Conservation (phyloP, 106 monocot species). For the Xerophyta viscosa region DNA sequence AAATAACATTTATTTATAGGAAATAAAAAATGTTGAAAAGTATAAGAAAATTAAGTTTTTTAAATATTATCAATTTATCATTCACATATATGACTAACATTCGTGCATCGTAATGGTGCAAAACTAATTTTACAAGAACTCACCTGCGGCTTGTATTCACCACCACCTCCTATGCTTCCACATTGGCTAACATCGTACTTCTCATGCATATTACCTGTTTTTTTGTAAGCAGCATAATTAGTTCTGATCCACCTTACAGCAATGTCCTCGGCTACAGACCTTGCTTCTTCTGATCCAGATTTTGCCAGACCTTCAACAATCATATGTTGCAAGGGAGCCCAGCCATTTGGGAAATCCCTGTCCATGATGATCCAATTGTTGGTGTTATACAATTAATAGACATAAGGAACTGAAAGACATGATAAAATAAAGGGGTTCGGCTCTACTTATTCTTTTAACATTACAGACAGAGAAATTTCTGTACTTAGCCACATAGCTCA, state of each 20-base stretch:
- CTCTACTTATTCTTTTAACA: too few species aligned
- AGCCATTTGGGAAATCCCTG: slow-evolving; percentile 99
- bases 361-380: not conserved
- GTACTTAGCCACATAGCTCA: too few species aligned
- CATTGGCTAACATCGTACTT: slow-evolving; percentile 74
- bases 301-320: slow-evolving; percentile 70
- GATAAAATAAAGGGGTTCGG: not conserved
- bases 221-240: slow-evolving; percentile 68
- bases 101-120: too few species aligned
- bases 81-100: not conserved
- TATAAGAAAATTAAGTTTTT: not conserved
- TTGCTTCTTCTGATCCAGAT: slow-evolving; percentile 48
- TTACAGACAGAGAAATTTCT: too few species aligned
- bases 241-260: slow-evolving; percentile 82
- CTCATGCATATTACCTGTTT: slow-evolving; percentile 78
- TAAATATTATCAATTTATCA: not conserved
- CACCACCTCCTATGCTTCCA: slow-evolving; percentile 70
- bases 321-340: slow-evolving; percentile 91
- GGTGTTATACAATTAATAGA: too few species aligned
- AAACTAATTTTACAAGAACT: not conserved
- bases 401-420: too few species aligned
- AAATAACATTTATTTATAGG: too few species aligned
- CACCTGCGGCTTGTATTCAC: slow-evolving; percentile 88
- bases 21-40: not conserved
- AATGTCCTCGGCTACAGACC: slow-evolving; percentile 64